Base-by-base conservation (phyloP, 2,329 filamentous ascomycete genomes). In the Ascochyta lentis region DNA sequence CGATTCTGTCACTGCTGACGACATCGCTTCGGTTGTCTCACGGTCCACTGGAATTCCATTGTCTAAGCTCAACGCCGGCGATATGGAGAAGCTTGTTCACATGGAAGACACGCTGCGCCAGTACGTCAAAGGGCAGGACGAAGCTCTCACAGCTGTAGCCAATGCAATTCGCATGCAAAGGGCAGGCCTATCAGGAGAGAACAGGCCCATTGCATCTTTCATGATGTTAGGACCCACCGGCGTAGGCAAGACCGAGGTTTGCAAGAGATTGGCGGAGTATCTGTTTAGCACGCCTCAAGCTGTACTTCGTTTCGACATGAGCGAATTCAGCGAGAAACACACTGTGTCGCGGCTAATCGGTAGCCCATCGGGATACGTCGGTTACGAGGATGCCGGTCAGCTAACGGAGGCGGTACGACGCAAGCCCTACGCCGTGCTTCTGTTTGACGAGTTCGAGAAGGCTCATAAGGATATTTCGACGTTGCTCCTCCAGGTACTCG, bases 361-460 rank as follows among this genome's bases (percentile, higher is more conserved):
- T 40, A 90, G 90, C 3, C 95, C 95, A 0, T 94, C 95, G 6
- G 49, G 49, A 12, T 98, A 98, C 70, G 90, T 98, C 24, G 95
- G 95, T 9, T 98, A 98, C 71, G 95, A 99, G 42, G 95, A 98
- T 70, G 93, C 94, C 4, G 95, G 95, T 0, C 95, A 98, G 76
- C 83, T 99, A 10, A 98, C 95, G 0, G 95, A 99, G 78, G 93
- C 94, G 4, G 92, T 99, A 3, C 86, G 95, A 53, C 86, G 95
- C 56, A 98, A 98, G 75, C 95, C 95, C 0, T 98, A 98, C 66
- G 93, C 94, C 0, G 92, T 99, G 0, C 83, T 99, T 0, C 83
- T 99, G 1, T 96, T 99, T 66, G 95, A 99, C 73, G 95, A 98
- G 73, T 98, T 97, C 66, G 95, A 99, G 73, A 98, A 99, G 74